Base-by-base conservation (phyloP, 2,329 filamentous ascomycete genomes). In the Exophiala mesophila region DNA sequence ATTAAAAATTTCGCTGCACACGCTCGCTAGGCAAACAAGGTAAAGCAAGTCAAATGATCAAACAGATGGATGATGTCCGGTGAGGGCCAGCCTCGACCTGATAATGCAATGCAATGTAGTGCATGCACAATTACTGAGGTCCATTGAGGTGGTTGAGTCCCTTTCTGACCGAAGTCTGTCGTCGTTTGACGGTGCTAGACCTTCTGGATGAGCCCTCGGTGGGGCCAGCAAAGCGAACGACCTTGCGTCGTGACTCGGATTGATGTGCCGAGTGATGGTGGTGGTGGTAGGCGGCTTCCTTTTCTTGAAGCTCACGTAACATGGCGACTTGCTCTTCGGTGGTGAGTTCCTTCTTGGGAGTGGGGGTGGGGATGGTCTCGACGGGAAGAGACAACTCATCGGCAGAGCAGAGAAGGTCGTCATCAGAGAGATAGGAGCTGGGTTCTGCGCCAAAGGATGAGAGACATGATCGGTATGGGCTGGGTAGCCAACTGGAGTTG, bases 281-380 rank as follows among this genome's bases (percentile, higher is more conserved):
- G n/a, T 40, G 30, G 16, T 45, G 39, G 20, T 45, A 29, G 13
- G 46, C 44, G 13, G 47, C 47, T 39, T 56, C 52, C 16, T 49
- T 47, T 37, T 54, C 52, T 47, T 56, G 53, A 30, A 50, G 31
- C 30, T 54, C 49, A 6, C 53, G 49, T 2, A 56, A 41, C 26
- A 49, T 44, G 28, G 53, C 53, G 26, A 56, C 54, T 39, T 56
- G 53, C 36, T 56, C 53, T 37, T 56, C 53, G 17, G 51, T 56
- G 32, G 52, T 56, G 33, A 56, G 44, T 32, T 56, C 53, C 39
- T 45, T 48, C 36, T 53, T 45, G 39, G 45, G 50, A 28, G 42
- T 28, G 20, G 45, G 31, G 3, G 41, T 42, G n/a, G 50, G 50
- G 21, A 53, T 53, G 23, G 47, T 46, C 47, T 55, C 51, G 12